Percentiles rank a stretch among this genome's conserved stretches.
Evolutionary conservation across 768 basidiomycete species (phyloP).

Genomic region (Asterophora parasitica): DNA sequence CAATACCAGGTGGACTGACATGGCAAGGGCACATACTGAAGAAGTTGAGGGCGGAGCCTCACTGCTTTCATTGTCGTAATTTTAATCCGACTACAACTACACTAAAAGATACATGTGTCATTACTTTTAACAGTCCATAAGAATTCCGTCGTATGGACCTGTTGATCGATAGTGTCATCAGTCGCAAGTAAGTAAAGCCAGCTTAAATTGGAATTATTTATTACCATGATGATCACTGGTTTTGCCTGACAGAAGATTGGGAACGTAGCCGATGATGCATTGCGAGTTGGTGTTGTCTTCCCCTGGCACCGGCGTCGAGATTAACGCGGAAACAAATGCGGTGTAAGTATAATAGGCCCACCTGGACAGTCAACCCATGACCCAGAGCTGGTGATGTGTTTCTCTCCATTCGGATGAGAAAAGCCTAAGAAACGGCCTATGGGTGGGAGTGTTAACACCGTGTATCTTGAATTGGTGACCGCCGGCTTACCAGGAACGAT

Average conservation of each 20-base stretch:
- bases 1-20: no score
- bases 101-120: background rate
- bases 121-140: constrained; percentile 20
- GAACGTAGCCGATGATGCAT: constrained; percentile 18
- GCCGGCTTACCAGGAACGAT: constrained; percentile 23
- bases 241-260: constrained; percentile 14
- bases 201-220: background rate
- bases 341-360: background rate
- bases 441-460: background rate
- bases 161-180: background rate
- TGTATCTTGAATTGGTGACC: no score
- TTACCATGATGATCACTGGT: constrained; percentile 16
- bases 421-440: constrained; percentile 31
- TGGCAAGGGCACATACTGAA: no score
- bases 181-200: background rate
- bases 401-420: constrained; percentile 29
- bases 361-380: constrained; percentile 20
- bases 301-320: constrained; percentile 2
- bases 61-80: no score
- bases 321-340: no score
- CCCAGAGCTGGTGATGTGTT: constrained; percentile 17
- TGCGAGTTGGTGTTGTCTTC: constrained; percentile 18
- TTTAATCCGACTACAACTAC: no score
- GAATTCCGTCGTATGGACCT: constrained; percentile 4
- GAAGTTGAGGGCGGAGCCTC: no score